Evolutionary conservation across 768 basidiomycete species (phyloP), one percentile per base, ranked within the genome.

Genomic region (Galerina sulciceps): DNA sequence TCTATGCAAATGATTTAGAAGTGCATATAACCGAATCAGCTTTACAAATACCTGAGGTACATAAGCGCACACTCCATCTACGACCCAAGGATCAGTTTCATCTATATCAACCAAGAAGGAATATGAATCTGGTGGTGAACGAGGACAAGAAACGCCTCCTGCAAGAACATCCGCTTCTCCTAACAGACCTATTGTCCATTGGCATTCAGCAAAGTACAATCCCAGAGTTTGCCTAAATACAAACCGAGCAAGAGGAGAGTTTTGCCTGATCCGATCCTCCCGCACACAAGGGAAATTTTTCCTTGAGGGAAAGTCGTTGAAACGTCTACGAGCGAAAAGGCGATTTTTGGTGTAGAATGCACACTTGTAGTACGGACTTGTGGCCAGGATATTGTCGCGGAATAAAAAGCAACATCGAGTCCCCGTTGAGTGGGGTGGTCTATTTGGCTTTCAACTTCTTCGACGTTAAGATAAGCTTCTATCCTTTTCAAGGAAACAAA

Each of bases 361-460:
- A 76, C 80, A 4, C 88, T 89, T 2, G 87, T 75, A 2, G 81
- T 73, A 3, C 67, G 67, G 58, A 93, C 91, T 65, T 88, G 87
- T 0, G 95, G 91, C 95, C 95, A 97, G 2, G 93, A 91, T 52
- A 94, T 80, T 1, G 93, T 96, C 36, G 93, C 93, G 11, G 90
- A 90, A 68, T 89, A 89, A 62, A 96, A 82, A 1, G 86, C 80
- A 48, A 96, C 46, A 81, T 78, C 14, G 81, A 78, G 62, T 88
- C 84, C 26, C 81, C 71, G 18, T 78, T 71, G 8, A 91, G 71
- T 2, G 87, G 86, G 4, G 79, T 81, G 10, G 90, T 85, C 0
- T 78, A 71, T 0, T 79, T 69, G 1, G 14, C 18, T 51, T 6
- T 51, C 48, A 10, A 96, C 86, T 71, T 97, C 95, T 1, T 82